These are phyloP conservation scores for Chlamydomonas sp. DNA, from an alignment of 139 green algal species.

Conservation along the genomic window DNA sequence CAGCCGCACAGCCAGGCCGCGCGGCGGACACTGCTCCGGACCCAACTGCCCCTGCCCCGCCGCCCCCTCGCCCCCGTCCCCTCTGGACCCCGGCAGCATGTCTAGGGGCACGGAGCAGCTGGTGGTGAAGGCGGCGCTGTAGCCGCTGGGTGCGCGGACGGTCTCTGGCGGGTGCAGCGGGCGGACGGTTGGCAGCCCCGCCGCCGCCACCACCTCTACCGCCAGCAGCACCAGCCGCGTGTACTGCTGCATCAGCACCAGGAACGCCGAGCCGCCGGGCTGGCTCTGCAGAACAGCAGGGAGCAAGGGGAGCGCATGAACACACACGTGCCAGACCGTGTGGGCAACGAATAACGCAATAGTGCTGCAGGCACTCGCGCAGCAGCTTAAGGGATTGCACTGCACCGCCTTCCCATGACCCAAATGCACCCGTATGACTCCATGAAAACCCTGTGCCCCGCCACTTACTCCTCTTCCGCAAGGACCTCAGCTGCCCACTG, in stretches of 20 bases:
- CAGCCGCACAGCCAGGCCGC: constrained; percentile 61
- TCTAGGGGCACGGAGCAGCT: neutral
- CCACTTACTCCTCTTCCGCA: too few species aligned
- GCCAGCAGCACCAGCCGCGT: constrained; percentile 71
- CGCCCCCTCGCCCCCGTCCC: neutral
- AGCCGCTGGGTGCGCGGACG: constrained; percentile 26
- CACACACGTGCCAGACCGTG: too few species aligned
- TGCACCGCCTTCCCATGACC: neutral
- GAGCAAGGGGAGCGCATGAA: neutral
- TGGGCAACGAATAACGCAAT: too few species aligned
- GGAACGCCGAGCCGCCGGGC: constrained; percentile 9
- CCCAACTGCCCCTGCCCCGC: neutral
- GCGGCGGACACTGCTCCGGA: neutral
- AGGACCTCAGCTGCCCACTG: too few species aligned
- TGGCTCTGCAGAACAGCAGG: constrained; percentile 9
- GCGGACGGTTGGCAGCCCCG: constrained; percentile 40
- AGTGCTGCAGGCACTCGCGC: too few species aligned
- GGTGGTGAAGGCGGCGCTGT: constrained; percentile 34
- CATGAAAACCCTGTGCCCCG: too few species aligned
- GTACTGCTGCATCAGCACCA: constrained; percentile 79
- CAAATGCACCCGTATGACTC: neutral
- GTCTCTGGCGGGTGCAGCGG: constrained; percentile 30
- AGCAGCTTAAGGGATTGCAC: neutral
- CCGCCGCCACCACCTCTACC: constrained; percentile 59
- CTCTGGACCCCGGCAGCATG: neutral